phyloP scores from a whole-genome alignment of 768 basidiomycete species.

The Leccinum disarticulatum region DNA sequence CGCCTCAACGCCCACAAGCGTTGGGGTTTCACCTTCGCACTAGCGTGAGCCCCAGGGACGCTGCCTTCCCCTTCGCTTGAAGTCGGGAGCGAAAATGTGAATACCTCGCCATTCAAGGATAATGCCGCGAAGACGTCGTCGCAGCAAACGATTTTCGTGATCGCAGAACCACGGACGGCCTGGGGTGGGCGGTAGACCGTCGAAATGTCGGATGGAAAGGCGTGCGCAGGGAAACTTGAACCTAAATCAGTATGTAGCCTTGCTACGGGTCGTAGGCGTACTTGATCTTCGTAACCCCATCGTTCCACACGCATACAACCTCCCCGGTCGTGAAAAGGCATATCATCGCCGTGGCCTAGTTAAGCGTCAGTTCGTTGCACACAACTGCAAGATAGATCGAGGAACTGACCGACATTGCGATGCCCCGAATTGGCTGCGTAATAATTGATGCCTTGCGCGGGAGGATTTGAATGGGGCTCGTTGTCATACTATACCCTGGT shows the following conservation, averaged over 20 bases:
- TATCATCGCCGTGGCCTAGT: constrained; percentile 79
- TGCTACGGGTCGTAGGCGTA: constrained; percentile 31
- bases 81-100: constrained; percentile 62
- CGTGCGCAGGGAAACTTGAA: constrained; percentile 69
- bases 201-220: constrained; percentile 72
- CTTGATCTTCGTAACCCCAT: constrained; percentile 73
- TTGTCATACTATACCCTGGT: constrained; percentile 71
- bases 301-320: constrained; percentile 81
- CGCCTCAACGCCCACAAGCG: constrained; percentile 88
- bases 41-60: constrained; percentile 1
- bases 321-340: constrained; percentile 79
- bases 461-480: constrained; percentile 71
- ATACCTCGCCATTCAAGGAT: constrained; percentile 87
- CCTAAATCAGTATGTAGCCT: neutral
- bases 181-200: constrained; percentile 79
- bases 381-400: neutral
- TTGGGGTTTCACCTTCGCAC: constrained; percentile 61
- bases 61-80: constrained; percentile 32
- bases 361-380: neutral
- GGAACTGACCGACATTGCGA: constrained; percentile 69
- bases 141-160: constrained; percentile 76
- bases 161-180: constrained; percentile 63
- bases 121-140: constrained; percentile 83
- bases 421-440: constrained; percentile 61
- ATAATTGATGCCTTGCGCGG: constrained; percentile 84